These are phyloP conservation scores for Grosmannia huntii DNA, from an alignment of 2,329 filamentous ascomycete species.

Conservation along the genomic window DNA sequence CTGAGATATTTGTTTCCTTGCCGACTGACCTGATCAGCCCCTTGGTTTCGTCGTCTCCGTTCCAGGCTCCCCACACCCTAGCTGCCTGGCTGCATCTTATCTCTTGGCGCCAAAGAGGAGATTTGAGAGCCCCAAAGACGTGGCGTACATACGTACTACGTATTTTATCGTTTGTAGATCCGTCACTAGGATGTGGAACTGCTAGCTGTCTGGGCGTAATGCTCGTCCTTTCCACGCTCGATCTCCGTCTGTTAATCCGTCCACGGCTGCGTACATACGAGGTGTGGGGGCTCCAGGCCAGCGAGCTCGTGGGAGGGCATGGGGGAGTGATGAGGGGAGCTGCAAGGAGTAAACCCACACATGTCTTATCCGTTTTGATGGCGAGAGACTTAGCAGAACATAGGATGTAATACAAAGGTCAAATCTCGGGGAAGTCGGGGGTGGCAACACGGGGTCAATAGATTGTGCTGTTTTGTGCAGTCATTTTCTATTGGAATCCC, in stretches of 20 bases:
- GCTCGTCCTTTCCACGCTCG: not conserved
- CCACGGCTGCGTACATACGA: not conserved
- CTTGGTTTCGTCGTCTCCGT: not conserved
- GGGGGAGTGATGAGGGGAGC: not conserved
- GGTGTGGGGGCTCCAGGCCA: not conserved
- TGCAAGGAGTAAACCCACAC: not conserved
- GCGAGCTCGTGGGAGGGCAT: not conserved
- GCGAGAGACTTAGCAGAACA: slow-evolving; percentile 1
- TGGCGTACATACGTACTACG: not conserved
- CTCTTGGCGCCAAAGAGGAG: not conserved
- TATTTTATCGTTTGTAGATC: not conserved
- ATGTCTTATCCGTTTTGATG: not conserved
- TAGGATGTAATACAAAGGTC: not conserved
- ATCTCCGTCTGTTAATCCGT: not conserved
- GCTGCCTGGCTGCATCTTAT: not conserved
- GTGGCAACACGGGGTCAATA: not conserved
- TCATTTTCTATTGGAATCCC: not conserved
- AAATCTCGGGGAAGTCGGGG: not conserved
- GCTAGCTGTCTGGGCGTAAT: not conserved
- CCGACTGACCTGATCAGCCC: not conserved
- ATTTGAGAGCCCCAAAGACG: not conserved
- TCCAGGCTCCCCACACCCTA: not conserved
- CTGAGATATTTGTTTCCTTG: not conserved
- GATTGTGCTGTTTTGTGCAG: not conserved
- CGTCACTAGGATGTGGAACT: not conserved